phyloP scores from a whole-genome alignment of 208 protist species.

The Crithidia brevicula region DNA sequence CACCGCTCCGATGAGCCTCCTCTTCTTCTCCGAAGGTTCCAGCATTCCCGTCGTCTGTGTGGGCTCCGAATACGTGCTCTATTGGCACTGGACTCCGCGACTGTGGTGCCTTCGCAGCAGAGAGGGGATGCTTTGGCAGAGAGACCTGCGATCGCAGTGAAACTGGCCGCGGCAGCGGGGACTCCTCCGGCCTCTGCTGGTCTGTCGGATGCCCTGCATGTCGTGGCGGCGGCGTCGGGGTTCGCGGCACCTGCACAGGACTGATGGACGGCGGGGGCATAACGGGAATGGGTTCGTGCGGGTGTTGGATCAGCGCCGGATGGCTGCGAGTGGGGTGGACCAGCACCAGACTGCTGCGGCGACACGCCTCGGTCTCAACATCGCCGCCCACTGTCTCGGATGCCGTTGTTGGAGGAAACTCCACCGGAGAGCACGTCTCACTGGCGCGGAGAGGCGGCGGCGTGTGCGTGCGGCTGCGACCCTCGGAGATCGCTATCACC shows the following conservation, averaged over 20 bases:
- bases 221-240: slow-evolving; percentile 19
- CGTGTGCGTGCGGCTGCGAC: slow-evolving; percentile 30
- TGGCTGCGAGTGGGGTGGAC: slow-evolving; percentile 15
- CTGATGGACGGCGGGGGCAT: slow-evolving; percentile 13
- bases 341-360: slow-evolving; percentile 41
- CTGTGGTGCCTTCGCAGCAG: background rate
- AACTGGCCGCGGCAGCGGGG: slow-evolving; percentile 68
- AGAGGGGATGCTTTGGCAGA: background rate
- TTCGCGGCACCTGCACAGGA: slow-evolving; percentile 33
- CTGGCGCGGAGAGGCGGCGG: slow-evolving; percentile 13
- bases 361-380: background rate
- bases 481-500: slow-evolving; percentile 44
- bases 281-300: slow-evolving; percentile 34
- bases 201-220: background rate
- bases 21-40: background rate
- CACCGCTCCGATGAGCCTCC: background rate
- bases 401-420: no score
- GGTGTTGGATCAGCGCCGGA: slow-evolving; percentile 41
- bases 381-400: background rate
- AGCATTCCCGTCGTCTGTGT: background rate
- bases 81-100: background rate
- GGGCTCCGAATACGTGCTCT: background rate
- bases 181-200: slow-evolving; percentile 12
- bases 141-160: slow-evolving; percentile 63
- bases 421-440: slow-evolving; percentile 1